Percentiles rank a stretch among this genome's conserved stretches.
Conservation (phyloP, 2,329 filamentous ascomycete species). For the Alternaria hordeiaustralica region DNA sequence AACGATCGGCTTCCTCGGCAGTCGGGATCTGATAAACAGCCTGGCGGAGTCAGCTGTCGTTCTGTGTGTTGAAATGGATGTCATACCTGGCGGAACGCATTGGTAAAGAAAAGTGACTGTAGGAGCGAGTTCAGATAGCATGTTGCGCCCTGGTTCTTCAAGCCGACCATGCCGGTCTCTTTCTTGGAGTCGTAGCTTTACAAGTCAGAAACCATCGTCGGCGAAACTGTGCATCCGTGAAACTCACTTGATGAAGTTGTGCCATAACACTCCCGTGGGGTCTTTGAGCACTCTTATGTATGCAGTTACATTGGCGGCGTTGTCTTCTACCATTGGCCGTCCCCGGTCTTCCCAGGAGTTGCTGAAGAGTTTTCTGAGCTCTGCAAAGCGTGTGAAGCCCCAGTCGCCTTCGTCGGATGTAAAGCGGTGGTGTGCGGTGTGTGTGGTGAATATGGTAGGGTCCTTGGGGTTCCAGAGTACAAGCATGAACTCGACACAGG, state of each 20-base stretch:
- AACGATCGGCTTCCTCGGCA: constrained; percentile 77
- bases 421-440: constrained; percentile 92
- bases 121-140: constrained; percentile 61
- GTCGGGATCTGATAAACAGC: constrained; percentile 98
- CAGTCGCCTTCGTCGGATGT: constrained; percentile 96
- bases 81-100: constrained; percentile 86
- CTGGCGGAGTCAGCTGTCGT: constrained; percentile 52
- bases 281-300: constrained; percentile 84
- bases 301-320: constrained; percentile 79
- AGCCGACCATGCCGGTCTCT: constrained; percentile 93
- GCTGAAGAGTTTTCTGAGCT: constrained; percentile 84
- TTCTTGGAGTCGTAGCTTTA: constrained; percentile 92
- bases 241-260: constrained; percentile 77
- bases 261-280: constrained; percentile 87
- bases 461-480: constrained; percentile 95
- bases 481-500: constrained; percentile 92
- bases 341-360: constrained; percentile 73
- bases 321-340: constrained; percentile 78
- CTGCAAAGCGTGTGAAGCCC: constrained; percentile 97
- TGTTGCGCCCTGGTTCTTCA: constrained; percentile 92
- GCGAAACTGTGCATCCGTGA: neutral
- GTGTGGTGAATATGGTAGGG: constrained; percentile 77
- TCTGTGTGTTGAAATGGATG: too few species aligned
- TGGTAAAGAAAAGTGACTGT: constrained; percentile 62
- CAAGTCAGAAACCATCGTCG: neutral